phyloP scores from a whole-genome alignment of 176 grass and related monocot genomes.

The Lolium perenne region DNA sequence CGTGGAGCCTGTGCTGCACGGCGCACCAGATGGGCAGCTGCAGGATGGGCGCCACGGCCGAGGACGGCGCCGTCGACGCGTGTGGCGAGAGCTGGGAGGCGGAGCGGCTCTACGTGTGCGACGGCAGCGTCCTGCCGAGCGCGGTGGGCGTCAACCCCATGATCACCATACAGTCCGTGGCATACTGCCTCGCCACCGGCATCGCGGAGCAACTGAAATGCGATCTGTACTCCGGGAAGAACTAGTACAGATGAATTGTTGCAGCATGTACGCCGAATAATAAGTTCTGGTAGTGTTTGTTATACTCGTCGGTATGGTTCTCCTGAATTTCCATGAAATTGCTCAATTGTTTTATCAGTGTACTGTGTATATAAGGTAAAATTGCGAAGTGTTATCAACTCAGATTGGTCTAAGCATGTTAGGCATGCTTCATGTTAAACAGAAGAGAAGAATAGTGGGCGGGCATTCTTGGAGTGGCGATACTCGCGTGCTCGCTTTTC shows the following conservation, averaged over 20 bases:
- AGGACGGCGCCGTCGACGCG: conserved; percentile 68
- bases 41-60: conserved; percentile 65
- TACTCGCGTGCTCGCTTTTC: background rate
- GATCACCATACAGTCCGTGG: conserved; percentile 87
- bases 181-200: conserved; percentile 72
- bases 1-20: conserved; percentile 61
- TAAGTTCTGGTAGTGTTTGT: background rate
- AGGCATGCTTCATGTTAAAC: too few relatives aligned
- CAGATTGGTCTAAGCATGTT: background rate
- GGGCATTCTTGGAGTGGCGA: background rate
- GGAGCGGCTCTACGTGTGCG: conserved; percentile 72
- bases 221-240: background rate
- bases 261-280: conserved; percentile 6
- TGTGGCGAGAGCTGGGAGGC: conserved; percentile 91
- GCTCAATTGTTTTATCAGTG: background rate
- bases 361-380: background rate
- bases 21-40: conserved; percentile 95
- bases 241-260: background rate
- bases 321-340: background rate
- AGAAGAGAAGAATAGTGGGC: too few relatives aligned
- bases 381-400: background rate
- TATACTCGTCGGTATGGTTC: background rate
- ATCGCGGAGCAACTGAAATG: conserved; percentile 59
- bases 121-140: conserved; percentile 72
- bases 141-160: conserved; percentile 90